phyloP scores from a whole-genome alignment of 140 eudicot genomes.

The Flaveria floridana region DNA sequence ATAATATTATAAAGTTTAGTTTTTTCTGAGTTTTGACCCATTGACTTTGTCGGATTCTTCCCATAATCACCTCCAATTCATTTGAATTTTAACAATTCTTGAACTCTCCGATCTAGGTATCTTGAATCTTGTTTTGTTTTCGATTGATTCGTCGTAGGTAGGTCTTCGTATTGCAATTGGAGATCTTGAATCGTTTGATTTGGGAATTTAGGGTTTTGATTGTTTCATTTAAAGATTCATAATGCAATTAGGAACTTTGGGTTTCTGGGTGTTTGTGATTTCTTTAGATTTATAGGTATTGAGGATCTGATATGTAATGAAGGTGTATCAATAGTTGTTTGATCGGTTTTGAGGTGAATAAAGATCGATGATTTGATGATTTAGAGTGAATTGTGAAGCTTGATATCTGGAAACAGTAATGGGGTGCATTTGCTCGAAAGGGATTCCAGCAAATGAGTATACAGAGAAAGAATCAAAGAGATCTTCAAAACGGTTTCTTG shows the following conservation, averaged over 20 bases:
- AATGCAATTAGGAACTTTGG: slow-evolving; percentile 30
- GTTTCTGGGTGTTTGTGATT: neutral
- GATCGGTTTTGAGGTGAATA: slow-evolving; percentile 14
- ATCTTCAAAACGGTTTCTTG: slow-evolving; percentile 53
- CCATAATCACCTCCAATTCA: neutral
- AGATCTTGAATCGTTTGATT: slow-evolving; percentile 40
- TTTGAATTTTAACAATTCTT: slow-evolving; percentile 23
- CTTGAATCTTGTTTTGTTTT: neutral
- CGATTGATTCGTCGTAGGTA: slow-evolving; percentile 20
- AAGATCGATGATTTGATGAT: slow-evolving; percentile 9
- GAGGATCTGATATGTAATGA: neutral
- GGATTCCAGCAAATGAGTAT: slow-evolving; percentile 45
- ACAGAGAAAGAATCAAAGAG: slow-evolving; percentile 53
- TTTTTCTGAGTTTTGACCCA: slow-evolving; percentile 22
- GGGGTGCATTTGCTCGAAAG: slow-evolving; percentile 91
- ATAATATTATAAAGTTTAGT: neutral
- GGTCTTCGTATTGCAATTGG: slow-evolving; percentile 27
- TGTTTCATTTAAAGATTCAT: slow-evolving; percentile 5
- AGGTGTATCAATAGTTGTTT: slow-evolving; percentile 15
- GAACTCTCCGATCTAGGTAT: slow-evolving; percentile 23
- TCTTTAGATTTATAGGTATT: neutral
- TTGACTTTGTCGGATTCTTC: slow-evolving; percentile 18
- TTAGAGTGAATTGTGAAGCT: slow-evolving; percentile 23
- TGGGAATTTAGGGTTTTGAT: slow-evolving; percentile 34
- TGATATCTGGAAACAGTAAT: slow-evolving; percentile 36